A percentile compares a stretch with the other conserved stretches of the same genome.
These are phyloP conservation scores for Pochonia chlamydosporia DNA, from an alignment of 2,329 filamentous ascomycete species.

Conservation along the genomic window DNA sequence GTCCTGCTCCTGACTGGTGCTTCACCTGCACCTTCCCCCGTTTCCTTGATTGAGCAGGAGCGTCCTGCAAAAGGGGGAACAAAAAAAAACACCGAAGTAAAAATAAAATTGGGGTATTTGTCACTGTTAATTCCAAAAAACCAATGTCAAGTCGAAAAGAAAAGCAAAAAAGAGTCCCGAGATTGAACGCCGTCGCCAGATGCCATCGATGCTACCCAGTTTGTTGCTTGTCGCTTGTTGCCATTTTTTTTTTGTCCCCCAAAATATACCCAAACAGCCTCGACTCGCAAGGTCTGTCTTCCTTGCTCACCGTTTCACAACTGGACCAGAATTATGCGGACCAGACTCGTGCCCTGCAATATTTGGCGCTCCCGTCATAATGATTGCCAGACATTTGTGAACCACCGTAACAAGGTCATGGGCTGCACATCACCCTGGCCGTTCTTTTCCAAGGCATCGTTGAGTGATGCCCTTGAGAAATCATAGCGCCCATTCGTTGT, in stretches of 20 bases:
- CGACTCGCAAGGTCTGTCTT: neutral
- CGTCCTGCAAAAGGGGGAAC: neutral
- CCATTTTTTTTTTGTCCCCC: neutral
- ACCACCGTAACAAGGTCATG: slow-evolving; percentile 48
- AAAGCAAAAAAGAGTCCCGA: neutral
- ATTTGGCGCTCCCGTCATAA: slow-evolving; percentile 1
- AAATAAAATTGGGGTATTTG: neutral
- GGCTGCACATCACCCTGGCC: slow-evolving; percentile 38
- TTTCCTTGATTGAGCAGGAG: neutral
- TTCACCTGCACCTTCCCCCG: neutral
- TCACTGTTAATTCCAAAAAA: neutral
- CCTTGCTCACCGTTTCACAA: neutral
- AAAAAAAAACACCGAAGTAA: too few species aligned
- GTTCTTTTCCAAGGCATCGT: slow-evolving; percentile 36
- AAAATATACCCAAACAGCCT: neutral
- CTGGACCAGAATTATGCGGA: neutral
- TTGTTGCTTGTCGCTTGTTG: neutral
- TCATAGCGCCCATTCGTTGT: slow-evolving; percentile 65
- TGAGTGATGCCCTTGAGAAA: slow-evolving; percentile 55
- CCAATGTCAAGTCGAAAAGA: neutral
- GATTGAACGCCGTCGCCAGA: slow-evolving; percentile 1
- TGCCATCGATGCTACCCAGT: neutral
- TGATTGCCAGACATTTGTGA: slow-evolving; percentile 25
- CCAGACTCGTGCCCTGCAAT: neutral
- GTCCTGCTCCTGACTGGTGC: too few species aligned